A percentile compares a stretch with the other conserved stretches of the same genome.
Evolutionary conservation across 2,329 filamentous ascomycete genomes (phyloP).

Genomic region (Apiospora rasikravindrae): DNA sequence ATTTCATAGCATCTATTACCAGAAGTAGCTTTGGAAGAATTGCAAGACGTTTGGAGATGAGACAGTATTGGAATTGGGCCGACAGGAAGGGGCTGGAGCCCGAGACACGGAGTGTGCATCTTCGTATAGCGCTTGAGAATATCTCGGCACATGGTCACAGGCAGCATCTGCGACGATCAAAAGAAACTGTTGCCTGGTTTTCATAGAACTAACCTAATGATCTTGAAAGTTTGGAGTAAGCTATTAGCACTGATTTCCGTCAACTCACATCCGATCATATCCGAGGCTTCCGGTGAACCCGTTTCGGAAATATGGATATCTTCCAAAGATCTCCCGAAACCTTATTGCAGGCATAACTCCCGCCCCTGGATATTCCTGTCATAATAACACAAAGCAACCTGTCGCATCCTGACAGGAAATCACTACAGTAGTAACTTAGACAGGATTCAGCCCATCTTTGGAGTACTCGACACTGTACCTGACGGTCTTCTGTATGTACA

Average conservation of each 20-base stretch:
- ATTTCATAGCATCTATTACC: background rate
- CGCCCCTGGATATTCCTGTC: too few species aligned
- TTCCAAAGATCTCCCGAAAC: background rate
- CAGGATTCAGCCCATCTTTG: constrained; percentile 12
- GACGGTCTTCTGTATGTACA: constrained; percentile 37
- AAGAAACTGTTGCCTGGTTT: too few species aligned
- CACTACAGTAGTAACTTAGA: background rate
- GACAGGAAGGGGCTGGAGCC: background rate
- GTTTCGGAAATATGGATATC: background rate
- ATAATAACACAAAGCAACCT: too few species aligned
- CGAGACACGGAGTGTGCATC: background rate
- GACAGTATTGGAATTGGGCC: background rate
- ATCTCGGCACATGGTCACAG: background rate
- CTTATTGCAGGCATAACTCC: background rate
- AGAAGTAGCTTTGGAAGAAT: background rate
- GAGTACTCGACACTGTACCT: constrained; percentile 38
- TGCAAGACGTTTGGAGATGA: background rate
- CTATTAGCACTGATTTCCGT: background rate
- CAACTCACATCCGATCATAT: background rate
- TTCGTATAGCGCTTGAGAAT: background rate
- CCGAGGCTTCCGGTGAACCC: background rate
- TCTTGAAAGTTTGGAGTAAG: background rate
- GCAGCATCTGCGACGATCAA: background rate
- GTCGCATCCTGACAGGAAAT: background rate
- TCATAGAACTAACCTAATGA: too few species aligned